These are phyloP conservation scores for Reticulascus tulasneorum DNA, from an alignment of 2,329 filamentous ascomycete species.

Conservation along the genomic window DNA sequence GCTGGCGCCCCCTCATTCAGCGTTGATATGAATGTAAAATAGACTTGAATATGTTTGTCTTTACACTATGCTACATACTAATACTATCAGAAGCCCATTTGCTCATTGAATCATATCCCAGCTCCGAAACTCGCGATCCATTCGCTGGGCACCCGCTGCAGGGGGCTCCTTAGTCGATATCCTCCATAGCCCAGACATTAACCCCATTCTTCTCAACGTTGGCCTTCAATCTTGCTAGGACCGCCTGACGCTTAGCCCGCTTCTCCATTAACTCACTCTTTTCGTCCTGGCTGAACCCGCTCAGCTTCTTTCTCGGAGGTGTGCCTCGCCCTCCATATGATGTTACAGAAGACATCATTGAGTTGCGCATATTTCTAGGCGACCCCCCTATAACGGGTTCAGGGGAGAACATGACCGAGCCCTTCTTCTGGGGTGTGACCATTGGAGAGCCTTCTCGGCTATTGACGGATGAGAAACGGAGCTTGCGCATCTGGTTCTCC, in stretches of 20 bases:
- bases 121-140: no score
- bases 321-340: slow-evolving; percentile 32
- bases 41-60: no score
- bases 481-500: slow-evolving; percentile 77
- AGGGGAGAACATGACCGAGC: slow-evolving; percentile 35
- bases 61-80: no score
- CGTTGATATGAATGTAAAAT: no score
- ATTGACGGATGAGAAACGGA: slow-evolving; percentile 47
- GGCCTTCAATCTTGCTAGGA: slow-evolving; percentile 47
- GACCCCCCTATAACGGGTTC: slow-evolving; percentile 34
- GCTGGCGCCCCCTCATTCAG: no score
- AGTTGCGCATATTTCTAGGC: slow-evolving; percentile 37
- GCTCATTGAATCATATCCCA: no score
- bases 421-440: slow-evolving; percentile 33
- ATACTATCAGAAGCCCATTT: no score
- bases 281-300: slow-evolving; percentile 56
- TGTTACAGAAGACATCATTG: slow-evolving; percentile 37
- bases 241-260: slow-evolving; percentile 47
- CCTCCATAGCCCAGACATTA: slow-evolving; percentile 46
- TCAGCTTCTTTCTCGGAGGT: slow-evolving; percentile 58
- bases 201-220: slow-evolving; percentile 47
- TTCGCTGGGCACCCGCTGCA: no score
- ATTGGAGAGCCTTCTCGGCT: slow-evolving; percentile 41
- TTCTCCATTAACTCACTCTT: slow-evolving; percentile 53
- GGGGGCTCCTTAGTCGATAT: slow-evolving; percentile 37